Base-by-base conservation (phyloP, 352 stramenopile species). In the Globisporangium spinosum region DNA sequence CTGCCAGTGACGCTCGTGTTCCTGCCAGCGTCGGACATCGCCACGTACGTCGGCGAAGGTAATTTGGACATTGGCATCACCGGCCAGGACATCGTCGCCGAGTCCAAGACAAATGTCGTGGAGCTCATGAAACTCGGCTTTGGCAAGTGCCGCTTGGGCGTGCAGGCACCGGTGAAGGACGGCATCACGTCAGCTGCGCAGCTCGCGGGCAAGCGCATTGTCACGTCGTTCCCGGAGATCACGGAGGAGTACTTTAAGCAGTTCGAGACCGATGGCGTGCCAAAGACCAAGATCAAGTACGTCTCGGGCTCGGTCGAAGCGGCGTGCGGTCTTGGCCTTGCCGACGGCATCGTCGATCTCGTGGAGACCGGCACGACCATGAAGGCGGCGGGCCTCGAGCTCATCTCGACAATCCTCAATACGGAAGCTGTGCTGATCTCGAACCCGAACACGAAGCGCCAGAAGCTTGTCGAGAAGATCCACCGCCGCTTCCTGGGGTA, bases 321-420 rank as follows among this genome's bases (percentile, higher is more conserved):
- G 0, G 96, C 97, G 8, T 99, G 97, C 70, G 94, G 94, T 12
- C 85, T 99, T n/a, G 97, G 97, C 8, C 73, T 99, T 40, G 97
- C 97, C 15, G 97, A 99, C 77, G 97, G 95, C 54, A 98, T 99
- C 67, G 97, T 99, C 32, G 97, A 99, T 87, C 83, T 99, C 29
- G 97, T 99, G 15, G 97, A 99, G 81, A 99, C 97, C 12, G 97
- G 97, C 32, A 99, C 97, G 40, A 99, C 97, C 29, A 99, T 99
- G 97, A 97, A 94, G 72, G 97, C 97, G 32, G 97, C 97, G 23
- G 97, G 97, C 1, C 76, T 99, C 43, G 96, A 99, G 77, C 79
- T 99, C 47, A 88, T 99, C 63, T 92, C 85, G 38, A 97, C 95
- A 22, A 97, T 99, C 71, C 76, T 99, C 54, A 76, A 83, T 40